These are phyloP conservation scores for Psilocybe tampanensis DNA, from an alignment of 768 basidiomycete genomes.

Conservation along the genomic window DNA sequence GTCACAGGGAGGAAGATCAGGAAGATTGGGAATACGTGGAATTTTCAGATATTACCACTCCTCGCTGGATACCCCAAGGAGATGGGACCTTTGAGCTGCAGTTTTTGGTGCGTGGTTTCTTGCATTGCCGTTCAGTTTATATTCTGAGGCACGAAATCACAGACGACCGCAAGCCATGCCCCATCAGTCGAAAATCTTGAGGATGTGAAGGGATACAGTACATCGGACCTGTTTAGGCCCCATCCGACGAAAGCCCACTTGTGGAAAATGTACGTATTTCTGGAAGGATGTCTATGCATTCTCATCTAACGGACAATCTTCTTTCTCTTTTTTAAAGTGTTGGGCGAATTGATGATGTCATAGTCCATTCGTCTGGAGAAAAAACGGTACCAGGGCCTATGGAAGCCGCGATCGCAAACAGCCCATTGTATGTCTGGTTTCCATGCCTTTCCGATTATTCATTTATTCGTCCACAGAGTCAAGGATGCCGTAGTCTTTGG, in stretches of 20 bases:
- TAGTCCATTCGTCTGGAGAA: conserved; percentile 35
- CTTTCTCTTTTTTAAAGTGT: not conserved
- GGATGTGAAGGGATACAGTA: conserved; percentile 41
- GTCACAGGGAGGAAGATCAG: conserved; percentile 16
- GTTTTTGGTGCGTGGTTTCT: conserved; percentile 30
- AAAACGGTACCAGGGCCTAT: conserved; percentile 37
- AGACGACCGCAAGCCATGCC: conserved; percentile 34
- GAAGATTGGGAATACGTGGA: conserved; percentile 34
- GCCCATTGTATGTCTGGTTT: conserved; percentile 19
- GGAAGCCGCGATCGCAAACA: conserved; percentile 26
- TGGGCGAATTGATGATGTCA: conserved; percentile 30
- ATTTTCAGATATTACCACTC: conserved; percentile 24
- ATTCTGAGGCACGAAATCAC: too few species aligned
- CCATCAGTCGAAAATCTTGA: conserved; percentile 37
- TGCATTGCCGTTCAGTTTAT: too few species aligned
- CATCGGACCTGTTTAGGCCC: conserved; percentile 42
- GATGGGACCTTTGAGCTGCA: conserved; percentile 42
- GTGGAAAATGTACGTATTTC: conserved; percentile 41
- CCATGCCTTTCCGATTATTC: not conserved
- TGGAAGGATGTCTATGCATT: too few species aligned
- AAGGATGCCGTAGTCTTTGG: conserved; percentile 45
- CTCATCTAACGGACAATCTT: not conserved
- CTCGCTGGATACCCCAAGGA: conserved; percentile 38
- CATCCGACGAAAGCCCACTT: conserved; percentile 44
- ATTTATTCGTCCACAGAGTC: conserved; percentile 6